phyloP scores from a whole-genome alignment of 2,329 filamentous ascomycete species.

The Penicillium oxalicum region DNA sequence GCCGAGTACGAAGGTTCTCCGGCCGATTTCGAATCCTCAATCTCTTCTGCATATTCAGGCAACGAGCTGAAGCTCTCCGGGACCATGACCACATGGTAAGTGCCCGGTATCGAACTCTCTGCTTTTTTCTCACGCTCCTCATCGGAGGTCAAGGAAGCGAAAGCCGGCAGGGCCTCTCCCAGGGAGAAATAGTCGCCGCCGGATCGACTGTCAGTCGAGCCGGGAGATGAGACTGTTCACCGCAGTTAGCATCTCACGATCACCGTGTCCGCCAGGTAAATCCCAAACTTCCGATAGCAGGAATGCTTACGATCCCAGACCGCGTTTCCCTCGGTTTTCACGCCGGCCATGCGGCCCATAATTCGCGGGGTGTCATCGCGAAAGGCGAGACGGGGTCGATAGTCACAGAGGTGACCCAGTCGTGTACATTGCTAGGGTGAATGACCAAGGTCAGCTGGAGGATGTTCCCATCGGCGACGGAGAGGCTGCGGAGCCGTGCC shows the following conservation, averaged over 20 bases:
- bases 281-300: background rate
- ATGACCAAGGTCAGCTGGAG: constrained; percentile 6
- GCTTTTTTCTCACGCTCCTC: constrained; percentile 56
- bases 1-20: constrained; percentile 21
- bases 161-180: constrained; percentile 49
- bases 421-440: constrained; percentile 47
- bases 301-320: constrained; percentile 52
- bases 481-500: background rate
- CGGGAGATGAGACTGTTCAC: constrained; percentile 26
- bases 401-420: constrained; percentile 53
- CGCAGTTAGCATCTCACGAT: constrained; percentile 7
- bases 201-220: constrained; percentile 21
- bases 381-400: constrained; percentile 52
- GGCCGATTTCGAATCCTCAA: constrained; percentile 23
- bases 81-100: constrained; percentile 51
- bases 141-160: constrained; percentile 49
- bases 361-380: constrained; percentile 49
- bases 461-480: background rate
- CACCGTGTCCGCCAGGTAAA: background rate
- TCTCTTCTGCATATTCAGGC: constrained; percentile 45
- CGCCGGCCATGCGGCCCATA: constrained; percentile 48
- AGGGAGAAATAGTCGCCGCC: constrained; percentile 22
- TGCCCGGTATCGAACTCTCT: constrained; percentile 46
- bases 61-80: constrained; percentile 49
- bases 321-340: constrained; percentile 46